These are phyloP conservation scores for Globisporangium uncinulatum DNA, from an alignment of 352 stramenopile genomes.

Conservation along the genomic window DNA sequence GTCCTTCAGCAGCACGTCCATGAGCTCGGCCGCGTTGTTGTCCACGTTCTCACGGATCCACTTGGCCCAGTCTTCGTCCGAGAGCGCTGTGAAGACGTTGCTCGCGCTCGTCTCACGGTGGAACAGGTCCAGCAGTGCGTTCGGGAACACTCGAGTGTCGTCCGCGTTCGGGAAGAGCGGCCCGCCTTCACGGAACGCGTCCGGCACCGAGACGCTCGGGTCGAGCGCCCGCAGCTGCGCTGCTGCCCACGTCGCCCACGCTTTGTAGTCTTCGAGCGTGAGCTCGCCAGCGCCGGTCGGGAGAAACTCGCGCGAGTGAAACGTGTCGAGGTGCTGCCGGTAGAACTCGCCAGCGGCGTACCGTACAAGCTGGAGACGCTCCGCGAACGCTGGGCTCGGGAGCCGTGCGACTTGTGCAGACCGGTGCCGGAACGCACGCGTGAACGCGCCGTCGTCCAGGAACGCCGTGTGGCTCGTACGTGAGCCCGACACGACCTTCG, in stretches of 20 bases:
- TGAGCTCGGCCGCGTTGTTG: constrained; percentile 39
- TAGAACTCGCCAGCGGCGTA: constrained; percentile 82
- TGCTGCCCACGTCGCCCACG: constrained; percentile 58
- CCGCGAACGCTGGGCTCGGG: constrained; percentile 58
- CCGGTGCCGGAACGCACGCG: constrained; percentile 63
- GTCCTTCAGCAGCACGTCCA: constrained; percentile 34
- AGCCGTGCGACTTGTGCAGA: constrained; percentile 59
- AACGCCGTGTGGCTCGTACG: constrained; percentile 83
- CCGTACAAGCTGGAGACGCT: constrained; percentile 71
- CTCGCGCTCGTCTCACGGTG: constrained; percentile 35
- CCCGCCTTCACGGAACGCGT: constrained; percentile 53
- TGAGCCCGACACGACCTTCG: constrained; percentile 48
- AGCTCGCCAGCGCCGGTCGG: constrained; percentile 34
- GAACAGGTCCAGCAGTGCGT: constrained; percentile 59
- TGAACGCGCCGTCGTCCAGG: constrained; percentile 56
- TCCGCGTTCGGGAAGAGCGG: constrained; percentile 52
- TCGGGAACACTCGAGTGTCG: constrained; percentile 49
- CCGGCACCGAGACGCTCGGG: constrained; percentile 27
- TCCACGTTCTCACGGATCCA: constrained; percentile 62
- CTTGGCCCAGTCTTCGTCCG: constrained; percentile 43
- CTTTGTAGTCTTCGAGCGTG: constrained; percentile 56
- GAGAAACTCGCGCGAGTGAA: constrained; percentile 66
- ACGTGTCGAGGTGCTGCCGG: constrained; percentile 77
- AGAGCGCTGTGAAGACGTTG: constrained; percentile 59
- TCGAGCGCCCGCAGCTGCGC: constrained; percentile 41